Base-by-base conservation (phyloP, 2,329 filamentous ascomycete genomes). In the Ascocoryne sarcoides region DNA sequence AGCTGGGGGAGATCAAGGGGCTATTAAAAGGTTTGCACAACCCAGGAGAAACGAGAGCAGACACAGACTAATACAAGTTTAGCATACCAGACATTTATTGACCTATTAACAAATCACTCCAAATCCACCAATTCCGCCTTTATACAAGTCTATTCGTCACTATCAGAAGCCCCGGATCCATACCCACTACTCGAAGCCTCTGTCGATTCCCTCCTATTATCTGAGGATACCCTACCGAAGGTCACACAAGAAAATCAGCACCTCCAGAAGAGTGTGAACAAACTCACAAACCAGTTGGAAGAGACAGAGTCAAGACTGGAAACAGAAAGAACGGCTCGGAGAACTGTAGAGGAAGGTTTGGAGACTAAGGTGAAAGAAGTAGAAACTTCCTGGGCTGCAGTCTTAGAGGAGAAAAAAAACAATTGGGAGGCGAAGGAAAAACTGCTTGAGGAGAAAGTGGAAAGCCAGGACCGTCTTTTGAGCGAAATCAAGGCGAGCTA, bases 11-110 rank as follows among this genome's bases (percentile, higher is more conserved):
- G 62, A 79, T 94, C 67, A 98, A 96, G 65, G 78, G 78, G 29
- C 66, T 98, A 37, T 66, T 98, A 44, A 95, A 95, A 71, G 81
- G 86, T 88, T 60, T 34, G 56, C 47, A 17, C 29, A 39, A 26
- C 12, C 7, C 23, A 7, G 7, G 12, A 12, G 23, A 26, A 12
- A 12, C 23, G 7, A 12, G 23, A 26, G 23, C 23, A 26, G 23
- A 7, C 7, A 7, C 23, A 26, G 7, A 7, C 7, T 7, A 7
- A 7, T 26, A 7, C 7, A 7, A 7, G 12, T 45, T 10, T 38
- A 90, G 88, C 89, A 36, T 98, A 98, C 68, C 92, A 98, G 65
- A 84, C 82, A 38, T 98, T 96, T 59, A 95, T 98, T 62, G 92
- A 98, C 60, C 79, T 95, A 43, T 73, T 98, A 46, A 93, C 92